Evolutionary conservation across 805 yeast genomes (phyloP), one percentile per base, ranked within the genome.

Genomic region (Teunomyces barrocoloradensis): DNA sequence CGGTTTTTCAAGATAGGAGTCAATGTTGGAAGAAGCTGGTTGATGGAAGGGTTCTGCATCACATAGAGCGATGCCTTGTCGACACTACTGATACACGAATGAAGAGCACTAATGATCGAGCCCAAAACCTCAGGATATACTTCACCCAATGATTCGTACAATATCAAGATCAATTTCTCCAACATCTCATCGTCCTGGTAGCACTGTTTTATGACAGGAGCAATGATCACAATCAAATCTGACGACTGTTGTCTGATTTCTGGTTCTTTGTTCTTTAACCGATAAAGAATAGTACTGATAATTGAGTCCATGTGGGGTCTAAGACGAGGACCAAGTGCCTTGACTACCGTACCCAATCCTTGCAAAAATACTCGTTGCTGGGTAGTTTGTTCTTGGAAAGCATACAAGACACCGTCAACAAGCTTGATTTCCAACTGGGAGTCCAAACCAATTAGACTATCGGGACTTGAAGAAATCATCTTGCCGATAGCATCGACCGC

Each of bases 61-160:
- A 59, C 52, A 57, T 85, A 83, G 63, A 89, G 68, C 2, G 76
- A 66, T 0, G 78, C 74, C 11, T 83, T 71, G 6, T 86, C 87
- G 38, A 85, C 75, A 15, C 77, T 79, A 2, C 74, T 66, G 15
- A 89, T 78, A 34, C 91, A 83, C 10, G 81, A 69, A 45, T 77
- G 66, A 55, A 92, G 65, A 0, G 96, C 96, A 13, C 79, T 78
- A 12, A 94, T 68, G 2, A 92, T 78, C 0, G 97, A 87, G 0
- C 96, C 97, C 40, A 94, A 71, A 2, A 90, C 97, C 44, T 90
- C 96, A 0, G 99, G 99, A 54, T 83, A 89, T 5, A 86, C 92
- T 61, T 94, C 99, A 15, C 99, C 99, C 7, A 94, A 73, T 11
- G 94, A 86, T 63, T 94, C 99, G 63, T 86, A 89, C 29, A 94